A percentile compares a stretch with the other conserved stretches of the same genome.
Evolutionary conservation across 2,329 filamentous ascomycete species (phyloP).

Genomic region (Trichoderma guizhouense): DNA sequence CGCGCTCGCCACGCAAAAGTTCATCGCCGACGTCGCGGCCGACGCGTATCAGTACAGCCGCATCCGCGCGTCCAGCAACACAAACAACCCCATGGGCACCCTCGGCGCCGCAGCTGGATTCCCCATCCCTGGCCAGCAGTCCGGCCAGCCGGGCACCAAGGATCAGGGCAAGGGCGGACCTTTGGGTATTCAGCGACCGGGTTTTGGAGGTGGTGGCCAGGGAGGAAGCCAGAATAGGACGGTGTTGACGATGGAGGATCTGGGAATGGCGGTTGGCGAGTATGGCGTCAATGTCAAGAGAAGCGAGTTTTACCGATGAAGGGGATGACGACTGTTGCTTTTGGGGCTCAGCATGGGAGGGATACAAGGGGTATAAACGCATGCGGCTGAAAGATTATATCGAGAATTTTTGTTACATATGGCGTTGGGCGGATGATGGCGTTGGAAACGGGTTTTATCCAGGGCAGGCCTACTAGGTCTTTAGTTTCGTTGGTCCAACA

Average conservation of each 20-base stretch:
- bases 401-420: neutral
- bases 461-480: neutral
- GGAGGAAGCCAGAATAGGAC: conserved; percentile 87
- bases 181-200: conserved; percentile 71
- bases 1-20: conserved; percentile 97
- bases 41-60: conserved; percentile 98
- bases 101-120: conserved; percentile 73
- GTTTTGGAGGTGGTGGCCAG: conserved; percentile 83
- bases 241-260: conserved; percentile 95
- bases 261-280: conserved; percentile 96
- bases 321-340: neutral
- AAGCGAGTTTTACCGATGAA: conserved; percentile 79
- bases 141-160: conserved; percentile 53
- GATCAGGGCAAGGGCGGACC: conserved; percentile 58
- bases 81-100: conserved; percentile 88
- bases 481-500: neutral
- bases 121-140: conserved; percentile 59
- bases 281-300: conserved; percentile 98
- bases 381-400: neutral
- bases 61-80: conserved; percentile 82
- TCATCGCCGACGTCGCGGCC: conserved; percentile 94
- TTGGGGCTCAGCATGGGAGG: neutral
- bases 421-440: conserved; percentile 18
- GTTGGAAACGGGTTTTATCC: neutral
- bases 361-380: neutral